Evolutionary conservation across 345 rosid genomes (phyloP).

Genomic region (Salix koriyanagi): DNA sequence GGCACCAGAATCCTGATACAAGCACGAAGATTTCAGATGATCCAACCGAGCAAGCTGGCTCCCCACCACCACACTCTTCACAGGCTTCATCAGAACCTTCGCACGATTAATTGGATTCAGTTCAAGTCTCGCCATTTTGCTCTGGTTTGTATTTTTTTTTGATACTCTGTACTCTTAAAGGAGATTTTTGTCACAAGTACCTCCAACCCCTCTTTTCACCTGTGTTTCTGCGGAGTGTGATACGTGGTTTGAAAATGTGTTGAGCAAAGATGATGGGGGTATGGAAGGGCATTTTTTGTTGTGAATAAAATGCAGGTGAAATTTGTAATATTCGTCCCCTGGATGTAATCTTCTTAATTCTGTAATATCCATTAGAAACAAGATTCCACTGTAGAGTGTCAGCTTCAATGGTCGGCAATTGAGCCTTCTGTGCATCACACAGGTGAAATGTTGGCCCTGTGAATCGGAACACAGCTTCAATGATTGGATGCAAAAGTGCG

Average conservation of each 20-base stretch:
- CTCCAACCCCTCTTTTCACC: constrained; percentile 36
- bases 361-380: not conserved
- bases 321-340: constrained; percentile 18
- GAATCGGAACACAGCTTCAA: not conserved
- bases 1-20: constrained; percentile 20
- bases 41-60: constrained; percentile 23
- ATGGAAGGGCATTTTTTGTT: constrained; percentile 33
- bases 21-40: constrained; percentile 33
- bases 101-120: constrained; percentile 25
- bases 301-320: constrained; percentile 41
- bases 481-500: too few species aligned
- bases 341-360: not conserved
- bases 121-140: not conserved
- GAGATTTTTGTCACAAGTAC: constrained; percentile 27
- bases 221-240: constrained; percentile 28
- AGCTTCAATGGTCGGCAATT: too few species aligned
- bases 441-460: not conserved
- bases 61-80: constrained; percentile 31
- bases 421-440: not conserved
- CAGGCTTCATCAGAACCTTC: constrained; percentile 35
- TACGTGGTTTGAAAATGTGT: constrained; percentile 22
- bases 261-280: constrained; percentile 19
- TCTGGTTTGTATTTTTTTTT: constrained; percentile 1
- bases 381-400: too few species aligned
- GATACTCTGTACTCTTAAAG: constrained; percentile 14